Base-by-base conservation (phyloP, 179 eudicot species). In the Gypsophila paniculata region DNA sequence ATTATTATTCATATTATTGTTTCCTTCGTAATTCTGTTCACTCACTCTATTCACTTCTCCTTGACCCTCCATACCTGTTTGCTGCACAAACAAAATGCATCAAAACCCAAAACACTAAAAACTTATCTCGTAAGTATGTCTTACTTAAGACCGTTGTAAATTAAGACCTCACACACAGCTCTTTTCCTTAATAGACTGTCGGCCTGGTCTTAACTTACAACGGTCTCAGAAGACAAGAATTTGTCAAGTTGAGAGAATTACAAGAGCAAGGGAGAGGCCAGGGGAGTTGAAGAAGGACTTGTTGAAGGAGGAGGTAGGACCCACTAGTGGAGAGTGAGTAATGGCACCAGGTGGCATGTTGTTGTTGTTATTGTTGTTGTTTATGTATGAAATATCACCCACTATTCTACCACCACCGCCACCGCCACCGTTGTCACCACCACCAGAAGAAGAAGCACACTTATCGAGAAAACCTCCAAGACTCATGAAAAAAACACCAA, bases 221-320 rank as follows among this genome's bases (percentile, higher is more conserved):
- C 11, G 11, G 11, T 42, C 46, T 2, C 6, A 42, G 42, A 36
- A 36, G 11, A 42, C 10, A 8, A 9, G 46, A 42, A 29, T 29
- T 29, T 29, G 34, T 29, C 34, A 23, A 66, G 70, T 25, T 46
- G 60, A 54, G 9, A 58, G 71, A 73, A 11, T 78, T 78, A 93
- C 98, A 72, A 93, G 96, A 65, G 91, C 97, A 53, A 93, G 97
- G 65, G 98, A 93, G 77, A 93, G 97, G 78, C 98, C 97, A 9
- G 96, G 90, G 44, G 98, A 86, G 82, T 74, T 85, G 82, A 91
- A 88, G 86, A 89, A 84, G 70, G 96, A n/a, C 84, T 91, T 91
- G 74, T 80, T 58, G 38, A 83, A 78, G 42, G 87, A 72, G 23
- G 81, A 72, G n/a, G 81, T 78, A 71, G 86, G 75, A 46, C 77